These are phyloP conservation scores for Wickerhamiella cacticola DNA, from an alignment of 805 yeast species.

Conservation along the genomic window DNA sequence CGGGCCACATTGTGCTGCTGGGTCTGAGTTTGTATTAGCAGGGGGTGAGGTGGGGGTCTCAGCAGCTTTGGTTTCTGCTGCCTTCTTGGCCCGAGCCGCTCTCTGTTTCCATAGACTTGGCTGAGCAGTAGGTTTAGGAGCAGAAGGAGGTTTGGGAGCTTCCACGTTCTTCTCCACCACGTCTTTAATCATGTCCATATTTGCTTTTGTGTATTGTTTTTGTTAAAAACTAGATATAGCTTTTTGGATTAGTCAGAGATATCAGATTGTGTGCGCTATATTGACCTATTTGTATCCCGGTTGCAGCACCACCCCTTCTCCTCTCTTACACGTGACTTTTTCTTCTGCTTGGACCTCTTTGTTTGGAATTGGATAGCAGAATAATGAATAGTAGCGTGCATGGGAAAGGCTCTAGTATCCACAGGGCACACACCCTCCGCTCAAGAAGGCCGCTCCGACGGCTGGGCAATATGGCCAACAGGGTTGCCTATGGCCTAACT, in stretches of 20 bases:
- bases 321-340: neutral
- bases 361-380: neutral
- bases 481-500: neutral
- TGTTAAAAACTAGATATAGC: no score
- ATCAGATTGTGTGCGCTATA: neutral
- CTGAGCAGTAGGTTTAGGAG: neutral
- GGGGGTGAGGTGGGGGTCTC: neutral
- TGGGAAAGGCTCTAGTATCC: neutral
- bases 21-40: neutral
- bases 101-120: slow-evolving; percentile 3
- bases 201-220: no score
- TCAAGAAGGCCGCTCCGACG: neutral
- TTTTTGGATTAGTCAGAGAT: neutral
- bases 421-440: slow-evolving; percentile 2
- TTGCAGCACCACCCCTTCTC: neutral
- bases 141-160: slow-evolving; percentile 14
- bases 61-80: neutral
- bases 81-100: neutral
- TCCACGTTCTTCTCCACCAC: slow-evolving; percentile 21
- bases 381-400: neutral
- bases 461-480: neutral
- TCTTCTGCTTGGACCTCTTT: neutral
- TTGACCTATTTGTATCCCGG: slow-evolving; percentile 1
- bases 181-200: slow-evolving; percentile 15
- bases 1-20: neutral